These are phyloP conservation scores for Maudiozyma turicensis DNA, from an alignment of 805 yeast genomes.

Conservation along the genomic window DNA sequence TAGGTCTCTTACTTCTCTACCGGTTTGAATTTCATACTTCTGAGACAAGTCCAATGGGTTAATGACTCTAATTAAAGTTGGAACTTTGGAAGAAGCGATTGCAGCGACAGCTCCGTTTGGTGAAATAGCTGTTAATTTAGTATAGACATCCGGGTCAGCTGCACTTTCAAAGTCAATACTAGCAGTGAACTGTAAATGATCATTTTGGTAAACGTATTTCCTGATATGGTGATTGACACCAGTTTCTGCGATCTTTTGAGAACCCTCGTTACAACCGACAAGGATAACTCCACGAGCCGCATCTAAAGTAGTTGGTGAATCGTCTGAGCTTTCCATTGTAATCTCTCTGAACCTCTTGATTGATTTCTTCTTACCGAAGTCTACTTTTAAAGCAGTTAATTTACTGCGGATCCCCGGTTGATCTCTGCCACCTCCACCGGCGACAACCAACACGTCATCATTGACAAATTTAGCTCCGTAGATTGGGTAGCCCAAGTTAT, in stretches of 20 bases:
- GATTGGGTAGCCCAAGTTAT: constrained; percentile 59
- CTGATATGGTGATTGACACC: constrained; percentile 59
- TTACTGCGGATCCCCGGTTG: constrained; percentile 82
- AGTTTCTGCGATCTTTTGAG: constrained; percentile 47
- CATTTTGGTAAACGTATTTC: constrained; percentile 50
- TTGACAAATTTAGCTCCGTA: constrained; percentile 67
- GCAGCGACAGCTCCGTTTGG: constrained; percentile 55
- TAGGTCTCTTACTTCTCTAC: constrained; percentile 52
- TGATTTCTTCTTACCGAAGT: constrained; percentile 38
- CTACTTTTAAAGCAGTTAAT: constrained; percentile 53
- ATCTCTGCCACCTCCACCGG: constrained; percentile 97
- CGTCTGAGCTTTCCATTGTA: constrained; percentile 53
- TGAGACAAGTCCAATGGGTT: constrained; percentile 46
- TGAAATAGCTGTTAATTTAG: constrained; percentile 49
- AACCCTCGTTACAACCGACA: constrained; percentile 68
- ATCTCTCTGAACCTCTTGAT: constrained; percentile 57
- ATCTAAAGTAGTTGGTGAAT: constrained; percentile 81
- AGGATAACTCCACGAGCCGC: constrained; percentile 38
- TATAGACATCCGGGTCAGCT: constrained; percentile 43
- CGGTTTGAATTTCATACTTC: constrained; percentile 44
- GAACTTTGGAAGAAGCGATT: constrained; percentile 56
- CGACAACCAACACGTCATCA: constrained; percentile 51
- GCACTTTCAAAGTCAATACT: constrained; percentile 48
- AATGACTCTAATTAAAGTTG: constrained; percentile 54
- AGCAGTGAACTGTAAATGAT: constrained; percentile 50